These are phyloP conservation scores for Zasmidium cellare DNA, from an alignment of 2,329 filamentous ascomycete genomes.

Conservation along the genomic window DNA sequence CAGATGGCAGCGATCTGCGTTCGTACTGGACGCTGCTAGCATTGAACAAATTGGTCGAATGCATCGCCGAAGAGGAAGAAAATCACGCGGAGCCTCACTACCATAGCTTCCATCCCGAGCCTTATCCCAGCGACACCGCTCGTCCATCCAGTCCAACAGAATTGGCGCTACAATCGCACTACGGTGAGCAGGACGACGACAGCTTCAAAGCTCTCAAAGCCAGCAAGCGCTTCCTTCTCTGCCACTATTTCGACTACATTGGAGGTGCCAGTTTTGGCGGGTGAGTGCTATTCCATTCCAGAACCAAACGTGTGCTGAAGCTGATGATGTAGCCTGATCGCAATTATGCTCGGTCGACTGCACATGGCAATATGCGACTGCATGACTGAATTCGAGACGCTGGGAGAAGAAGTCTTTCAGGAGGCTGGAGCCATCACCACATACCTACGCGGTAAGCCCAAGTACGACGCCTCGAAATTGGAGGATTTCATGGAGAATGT, in stretches of 20 bases:
- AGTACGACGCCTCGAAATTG: not conserved
- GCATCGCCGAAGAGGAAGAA: not conserved
- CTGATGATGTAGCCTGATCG: not conserved
- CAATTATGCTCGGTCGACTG: not conserved
- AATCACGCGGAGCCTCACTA: not conserved
- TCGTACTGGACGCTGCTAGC: not conserved
- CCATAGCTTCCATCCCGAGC: not conserved
- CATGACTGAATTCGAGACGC: not conserved
- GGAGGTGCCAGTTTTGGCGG: not conserved
- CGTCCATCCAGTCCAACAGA: not conserved
- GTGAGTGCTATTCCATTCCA: not conserved
- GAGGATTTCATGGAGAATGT: not conserved
- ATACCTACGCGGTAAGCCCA: not conserved
- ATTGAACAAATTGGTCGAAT: not conserved
- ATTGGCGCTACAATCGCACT: not conserved
- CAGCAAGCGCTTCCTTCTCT: not conserved
- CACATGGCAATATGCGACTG: not conserved
- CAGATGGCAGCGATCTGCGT: not conserved
- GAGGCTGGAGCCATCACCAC: not conserved
- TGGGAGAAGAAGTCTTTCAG: not conserved
- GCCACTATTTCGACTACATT: slow-evolving; percentile 1
- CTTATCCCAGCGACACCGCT: not conserved
- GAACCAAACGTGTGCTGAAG: not conserved
- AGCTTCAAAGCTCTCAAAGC: not conserved
- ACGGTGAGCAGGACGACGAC: not conserved